Evolutionary conservation across 129 eudicot genomes (phyloP).

Genomic region (Chrysanthemum makinoi): DNA sequence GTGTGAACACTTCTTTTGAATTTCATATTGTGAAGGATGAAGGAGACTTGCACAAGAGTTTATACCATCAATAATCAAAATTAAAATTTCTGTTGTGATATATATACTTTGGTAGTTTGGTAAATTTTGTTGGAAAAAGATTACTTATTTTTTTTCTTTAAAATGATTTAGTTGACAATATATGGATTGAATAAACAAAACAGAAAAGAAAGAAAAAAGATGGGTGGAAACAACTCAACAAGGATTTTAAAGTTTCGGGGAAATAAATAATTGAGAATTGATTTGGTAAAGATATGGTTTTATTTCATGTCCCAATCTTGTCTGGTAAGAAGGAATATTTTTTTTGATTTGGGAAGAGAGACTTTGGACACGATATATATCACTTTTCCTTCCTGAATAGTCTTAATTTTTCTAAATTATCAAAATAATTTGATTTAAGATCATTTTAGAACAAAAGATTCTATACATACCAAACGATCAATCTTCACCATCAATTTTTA

Average conservation of each 20-base stretch:
- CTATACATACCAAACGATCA: no score
- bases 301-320: slow-evolving; percentile 57
- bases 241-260: slow-evolving; percentile 27
- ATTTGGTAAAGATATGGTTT: slow-evolving; percentile 67
- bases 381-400: not conserved
- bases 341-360: slow-evolving; percentile 43
- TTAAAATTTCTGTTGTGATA: no score
- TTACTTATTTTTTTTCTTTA: not conserved
- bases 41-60: no score
- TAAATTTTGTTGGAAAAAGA: no score
- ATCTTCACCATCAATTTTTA: no score
- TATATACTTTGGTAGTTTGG: no score
- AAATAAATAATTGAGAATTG: slow-evolving; percentile 46
- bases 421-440: no score
- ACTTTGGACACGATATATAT: slow-evolving; percentile 16
- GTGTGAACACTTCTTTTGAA: not conserved
- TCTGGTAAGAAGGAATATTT: slow-evolving; percentile 67
- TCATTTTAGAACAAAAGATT: no score
- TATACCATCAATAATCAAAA: no score
- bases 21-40: no score
- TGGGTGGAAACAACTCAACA: slow-evolving; percentile 32
- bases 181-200: not conserved
- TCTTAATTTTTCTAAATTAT: not conserved
- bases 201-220: slow-evolving; percentile 12
- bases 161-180: not conserved